Percentiles rank a stretch among this genome's conserved stretches.
phyloP scores from a whole-genome alignment of 345 rosid species.

The Lepidium sativum region DNA sequence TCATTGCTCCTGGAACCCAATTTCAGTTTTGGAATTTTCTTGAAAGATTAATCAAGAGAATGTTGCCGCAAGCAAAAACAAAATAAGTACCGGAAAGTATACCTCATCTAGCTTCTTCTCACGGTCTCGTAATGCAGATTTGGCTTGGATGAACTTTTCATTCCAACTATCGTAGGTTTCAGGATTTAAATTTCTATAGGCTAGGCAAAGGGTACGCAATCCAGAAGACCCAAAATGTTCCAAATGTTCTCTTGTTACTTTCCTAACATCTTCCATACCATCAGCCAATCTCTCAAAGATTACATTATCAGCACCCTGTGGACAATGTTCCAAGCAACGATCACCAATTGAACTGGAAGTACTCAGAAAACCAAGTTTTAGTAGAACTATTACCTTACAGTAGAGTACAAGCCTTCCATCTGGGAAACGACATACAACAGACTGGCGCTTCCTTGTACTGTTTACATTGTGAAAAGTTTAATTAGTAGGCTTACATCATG shows the following conservation, averaged over 20 bases:
- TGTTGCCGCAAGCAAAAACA: neutral
- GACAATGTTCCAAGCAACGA: constrained; percentile 26
- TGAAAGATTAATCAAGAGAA: constrained; percentile 2
- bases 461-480: constrained; percentile 21
- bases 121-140: constrained; percentile 88
- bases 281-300: constrained; percentile 79
- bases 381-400: constrained; percentile 67
- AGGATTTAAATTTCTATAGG: constrained; percentile 70
- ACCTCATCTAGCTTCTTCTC: constrained; percentile 99
- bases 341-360: constrained; percentile 24
- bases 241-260: constrained; percentile 76
- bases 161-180: constrained; percentile 86
- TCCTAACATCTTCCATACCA: constrained; percentile 62
- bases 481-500: constrained; percentile 6
- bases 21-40: neutral
- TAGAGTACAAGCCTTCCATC: constrained; percentile 94
- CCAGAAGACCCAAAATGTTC: constrained; percentile 97
- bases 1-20: neutral
- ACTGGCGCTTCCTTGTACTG: constrained; percentile 99
- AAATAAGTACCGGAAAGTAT: constrained; percentile 11
- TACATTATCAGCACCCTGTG: constrained; percentile 97
- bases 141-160: constrained; percentile 94
- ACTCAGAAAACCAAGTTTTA: neutral
- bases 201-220: constrained; percentile 95
- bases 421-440: constrained; percentile 95